Evolutionary conservation across 2,329 filamentous ascomycete species (phyloP), one percentile per base, ranked within the genome.

Genomic region (Periconia sp.): DNA sequence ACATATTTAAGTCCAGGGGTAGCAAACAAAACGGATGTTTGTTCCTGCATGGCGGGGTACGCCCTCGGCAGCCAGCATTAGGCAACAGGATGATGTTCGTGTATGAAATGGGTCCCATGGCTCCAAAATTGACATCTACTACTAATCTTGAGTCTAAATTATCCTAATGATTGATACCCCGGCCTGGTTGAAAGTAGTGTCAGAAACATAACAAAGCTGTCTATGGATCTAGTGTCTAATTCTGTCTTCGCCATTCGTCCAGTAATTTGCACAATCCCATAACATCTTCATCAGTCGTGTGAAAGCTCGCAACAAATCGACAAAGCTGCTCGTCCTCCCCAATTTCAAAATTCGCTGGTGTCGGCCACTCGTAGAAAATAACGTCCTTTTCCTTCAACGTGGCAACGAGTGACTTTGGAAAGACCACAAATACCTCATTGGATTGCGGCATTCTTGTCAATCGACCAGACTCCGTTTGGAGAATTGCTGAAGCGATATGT

Each of bases 361-460:
- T 19, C 2, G 45, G 30, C 45, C 45, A 47, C 17, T 37, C 17
- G 9, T 47, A 47, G 13, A 47, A 47, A 19, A 47, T 30, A 37
- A 30, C 45, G 6, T 30, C 45, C 31, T 47, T 47, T 13, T 47
- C 30, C 14, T 35, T 47, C 31, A 30, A 23, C 11, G n/a, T 2
- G 1, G 30, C 8, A 13, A 47, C 31, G 11, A 47, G 8, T 7
- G 45, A 19, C 14, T 33, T 47, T 2, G 45, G n/a, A 23, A 47
- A 19, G 6, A 47, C 30, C 27, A 47, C 45, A 19, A 47, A 47
- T 13, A 47, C 30, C n/a, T 47, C 45, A 19, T 47, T 47, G n/a
- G 45, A 33, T 35, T 19, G 30, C 14, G 45, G 30, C 8, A 19
- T 17, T 35, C 45, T 30, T 19, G 37, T n/a, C 17, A 47, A 18